phyloP scores from a whole-genome alignment of 176 grass and related monocot species.

The Tuctoria greenei region DNA sequence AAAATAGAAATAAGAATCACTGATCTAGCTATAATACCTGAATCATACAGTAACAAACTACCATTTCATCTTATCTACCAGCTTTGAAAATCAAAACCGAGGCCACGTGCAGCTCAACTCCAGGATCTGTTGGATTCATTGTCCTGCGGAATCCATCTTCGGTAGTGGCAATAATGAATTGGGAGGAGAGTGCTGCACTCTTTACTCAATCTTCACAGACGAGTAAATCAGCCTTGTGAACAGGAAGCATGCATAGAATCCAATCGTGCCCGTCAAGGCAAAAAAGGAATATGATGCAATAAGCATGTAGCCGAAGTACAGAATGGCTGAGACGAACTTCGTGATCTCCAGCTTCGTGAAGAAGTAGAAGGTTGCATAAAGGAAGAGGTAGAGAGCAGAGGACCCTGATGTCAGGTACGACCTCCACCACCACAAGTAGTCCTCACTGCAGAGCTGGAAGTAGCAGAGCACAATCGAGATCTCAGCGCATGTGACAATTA shows the following conservation, averaged over 20 bases:
- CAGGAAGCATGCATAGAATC: constrained; percentile 81
- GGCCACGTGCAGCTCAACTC: constrained; percentile 7
- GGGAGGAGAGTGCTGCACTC: neutral
- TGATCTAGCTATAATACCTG: constrained; percentile 45
- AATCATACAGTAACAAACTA: constrained; percentile 39
- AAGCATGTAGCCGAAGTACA: constrained; percentile 95
- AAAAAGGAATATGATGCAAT: constrained; percentile 82
- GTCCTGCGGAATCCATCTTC: neutral
- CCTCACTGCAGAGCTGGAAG: constrained; percentile 94
- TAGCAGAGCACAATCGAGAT: constrained; percentile 93
- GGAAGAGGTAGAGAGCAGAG: constrained; percentile 85
- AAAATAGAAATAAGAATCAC: constrained; percentile 28
- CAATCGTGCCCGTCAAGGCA: constrained; percentile 79
- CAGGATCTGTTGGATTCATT: constrained; percentile 7
- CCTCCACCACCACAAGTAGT: constrained; percentile 95
- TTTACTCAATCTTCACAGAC: constrained; percentile 86
- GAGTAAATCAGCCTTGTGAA: constrained; percentile 92
- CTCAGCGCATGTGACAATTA: constrained; percentile 83
- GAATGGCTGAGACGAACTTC: constrained; percentile 65
- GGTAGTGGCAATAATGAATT: constrained; percentile 20
- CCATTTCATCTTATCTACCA: constrained; percentile 42
- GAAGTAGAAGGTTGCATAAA: constrained; percentile 86
- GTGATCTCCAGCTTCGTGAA: constrained; percentile 95
- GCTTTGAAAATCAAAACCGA: constrained; percentile 42
- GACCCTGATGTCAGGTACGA: constrained; percentile 88